Percentiles rank a stretch among this genome's conserved stretches.
phyloP scores from a whole-genome alignment of 805 yeast species.

The Hyphopichia homilentoma region DNA sequence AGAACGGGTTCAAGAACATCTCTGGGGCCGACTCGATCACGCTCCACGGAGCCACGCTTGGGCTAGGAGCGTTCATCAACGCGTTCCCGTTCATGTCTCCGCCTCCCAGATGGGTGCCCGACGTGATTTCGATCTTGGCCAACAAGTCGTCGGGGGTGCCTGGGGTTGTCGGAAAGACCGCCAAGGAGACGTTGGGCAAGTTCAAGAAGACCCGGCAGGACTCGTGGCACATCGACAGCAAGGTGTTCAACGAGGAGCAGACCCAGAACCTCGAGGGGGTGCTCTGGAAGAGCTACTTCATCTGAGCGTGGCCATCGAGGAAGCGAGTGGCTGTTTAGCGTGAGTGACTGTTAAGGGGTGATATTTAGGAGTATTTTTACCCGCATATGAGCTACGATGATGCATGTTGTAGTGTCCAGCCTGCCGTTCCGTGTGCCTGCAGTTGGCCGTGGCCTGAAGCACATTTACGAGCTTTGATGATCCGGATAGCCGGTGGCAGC shows the following conservation, averaged over 20 bases:
- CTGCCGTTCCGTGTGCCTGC: too few relatives aligned
- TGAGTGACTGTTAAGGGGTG: slow-evolving; percentile 1
- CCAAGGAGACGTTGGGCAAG: slow-evolving; percentile 73
- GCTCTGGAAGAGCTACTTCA: slow-evolving; percentile 86
- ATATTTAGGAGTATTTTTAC: too few relatives aligned
- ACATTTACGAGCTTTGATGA: too few relatives aligned
- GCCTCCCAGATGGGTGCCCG: slow-evolving; percentile 87
- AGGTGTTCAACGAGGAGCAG: slow-evolving; percentile 70
- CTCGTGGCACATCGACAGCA: slow-evolving; percentile 90
- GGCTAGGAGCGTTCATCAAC: slow-evolving; percentile 80
- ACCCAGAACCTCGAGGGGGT: slow-evolving; percentile 93
- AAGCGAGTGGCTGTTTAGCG: too few relatives aligned
- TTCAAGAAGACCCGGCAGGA: slow-evolving; percentile 92
- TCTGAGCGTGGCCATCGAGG: too few relatives aligned
- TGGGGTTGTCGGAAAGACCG: slow-evolving; percentile 79
- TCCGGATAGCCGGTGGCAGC: too few relatives aligned
- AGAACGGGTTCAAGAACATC: slow-evolving; percentile 30
- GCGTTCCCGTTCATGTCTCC: slow-evolving; percentile 93
- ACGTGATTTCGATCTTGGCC: slow-evolving; percentile 64
- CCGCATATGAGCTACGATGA: too few relatives aligned
- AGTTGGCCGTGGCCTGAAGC: too few relatives aligned
- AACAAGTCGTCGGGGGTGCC: slow-evolving; percentile 66
- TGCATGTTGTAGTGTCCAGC: too few relatives aligned
- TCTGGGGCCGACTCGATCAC: slow-evolving; percentile 40
- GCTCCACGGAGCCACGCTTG: slow-evolving; percentile 84